Conservation (phyloP, 768 basidiomycete species). For the Macrocybe gigantea region DNA sequence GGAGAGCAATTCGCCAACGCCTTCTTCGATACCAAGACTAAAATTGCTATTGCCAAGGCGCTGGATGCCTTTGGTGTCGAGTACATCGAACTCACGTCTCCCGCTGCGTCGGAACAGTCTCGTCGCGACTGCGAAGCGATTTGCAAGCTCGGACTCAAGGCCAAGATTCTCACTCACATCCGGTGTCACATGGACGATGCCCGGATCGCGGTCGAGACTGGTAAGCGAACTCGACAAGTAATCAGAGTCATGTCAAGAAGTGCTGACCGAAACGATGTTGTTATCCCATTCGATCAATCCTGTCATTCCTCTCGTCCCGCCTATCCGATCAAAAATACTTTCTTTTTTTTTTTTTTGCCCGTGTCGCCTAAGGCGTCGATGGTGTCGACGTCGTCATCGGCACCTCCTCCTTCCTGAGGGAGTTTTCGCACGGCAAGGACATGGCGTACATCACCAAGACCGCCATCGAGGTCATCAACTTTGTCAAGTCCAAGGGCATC, state of each 20-base stretch:
- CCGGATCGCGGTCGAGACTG: slow-evolving; percentile 95
- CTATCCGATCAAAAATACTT: not conserved
- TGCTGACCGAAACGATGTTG: too few relatives aligned
- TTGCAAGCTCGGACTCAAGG: slow-evolving; percentile 95
- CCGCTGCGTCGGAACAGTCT: slow-evolving; percentile 95
- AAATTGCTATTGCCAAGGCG: slow-evolving; percentile 98
- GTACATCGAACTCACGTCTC: slow-evolving; percentile 98
- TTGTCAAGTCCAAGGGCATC: slow-evolving; percentile 99
- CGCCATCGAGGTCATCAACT: slow-evolving; percentile 97
- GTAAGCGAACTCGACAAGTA: slow-evolving; percentile 30
- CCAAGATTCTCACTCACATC: slow-evolving; percentile 98
- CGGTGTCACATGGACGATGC: slow-evolving; percentile 99
- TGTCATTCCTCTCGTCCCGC: not conserved
- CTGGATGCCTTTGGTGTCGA: slow-evolving; percentile 99
- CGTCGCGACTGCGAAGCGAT: slow-evolving; percentile 93
- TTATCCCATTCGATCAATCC: too few relatives aligned
- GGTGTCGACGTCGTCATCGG: slow-evolving; percentile 99
- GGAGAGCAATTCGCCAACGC: slow-evolving; percentile 99
- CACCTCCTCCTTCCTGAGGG: slow-evolving; percentile 96
- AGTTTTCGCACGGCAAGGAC: slow-evolving; percentile 99
- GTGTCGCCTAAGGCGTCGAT: slow-evolving; percentile 68
- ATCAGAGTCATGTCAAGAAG: too few relatives aligned
- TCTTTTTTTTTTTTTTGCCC: slow-evolving; percentile 1
- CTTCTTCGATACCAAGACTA: slow-evolving; percentile 99
- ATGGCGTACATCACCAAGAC: slow-evolving; percentile 99